Evolutionary conservation across 495 filamentous ascomycete genomes (phyloP).

Genomic region (Staphylotrichum longicolle): DNA sequence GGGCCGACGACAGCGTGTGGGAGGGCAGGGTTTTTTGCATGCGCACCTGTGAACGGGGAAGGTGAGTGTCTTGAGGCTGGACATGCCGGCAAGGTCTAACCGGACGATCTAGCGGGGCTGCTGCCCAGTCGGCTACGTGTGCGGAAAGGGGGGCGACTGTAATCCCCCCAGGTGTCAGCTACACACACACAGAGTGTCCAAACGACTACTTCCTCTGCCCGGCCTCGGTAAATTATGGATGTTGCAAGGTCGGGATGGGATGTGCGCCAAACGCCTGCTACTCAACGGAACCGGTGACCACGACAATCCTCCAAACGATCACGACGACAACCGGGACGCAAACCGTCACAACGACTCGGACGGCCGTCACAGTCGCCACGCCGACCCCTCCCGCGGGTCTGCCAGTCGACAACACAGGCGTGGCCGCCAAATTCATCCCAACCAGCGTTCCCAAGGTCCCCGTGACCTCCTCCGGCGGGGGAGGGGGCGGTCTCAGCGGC

Average conservation of each 20-base stretch:
- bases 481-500: slow-evolving; percentile 31
- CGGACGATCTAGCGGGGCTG: slow-evolving; percentile 29
- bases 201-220: slow-evolving; percentile 40
- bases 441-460: slow-evolving; percentile 40
- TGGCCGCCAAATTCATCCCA: slow-evolving; percentile 39
- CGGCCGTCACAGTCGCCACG: slow-evolving; percentile 30
- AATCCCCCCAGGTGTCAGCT: slow-evolving; percentile 32
- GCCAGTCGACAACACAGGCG: slow-evolving; percentile 7
- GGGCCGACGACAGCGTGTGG: slow-evolving; percentile 40
- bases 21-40: slow-evolving; percentile 34
- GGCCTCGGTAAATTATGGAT: slow-evolving; percentile 39
- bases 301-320: slow-evolving; percentile 32
- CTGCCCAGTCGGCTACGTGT: slow-evolving; percentile 40
- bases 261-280: slow-evolving; percentile 43
- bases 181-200: slow-evolving; percentile 31
- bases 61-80: slow-evolving; percentile 21
- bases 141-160: slow-evolving; percentile 30
- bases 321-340: slow-evolving; percentile 36
- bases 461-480: slow-evolving; percentile 6
- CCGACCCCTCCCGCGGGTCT: slow-evolving; percentile 28
- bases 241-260: slow-evolving; percentile 40
- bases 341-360: slow-evolving; percentile 32
- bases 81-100: not conserved
- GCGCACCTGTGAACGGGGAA: slow-evolving; percentile 25
- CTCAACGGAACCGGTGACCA: slow-evolving; percentile 33